Conservation (phyloP, 495 filamentous ascomycete species). For the Penicillium soppii region DNA sequence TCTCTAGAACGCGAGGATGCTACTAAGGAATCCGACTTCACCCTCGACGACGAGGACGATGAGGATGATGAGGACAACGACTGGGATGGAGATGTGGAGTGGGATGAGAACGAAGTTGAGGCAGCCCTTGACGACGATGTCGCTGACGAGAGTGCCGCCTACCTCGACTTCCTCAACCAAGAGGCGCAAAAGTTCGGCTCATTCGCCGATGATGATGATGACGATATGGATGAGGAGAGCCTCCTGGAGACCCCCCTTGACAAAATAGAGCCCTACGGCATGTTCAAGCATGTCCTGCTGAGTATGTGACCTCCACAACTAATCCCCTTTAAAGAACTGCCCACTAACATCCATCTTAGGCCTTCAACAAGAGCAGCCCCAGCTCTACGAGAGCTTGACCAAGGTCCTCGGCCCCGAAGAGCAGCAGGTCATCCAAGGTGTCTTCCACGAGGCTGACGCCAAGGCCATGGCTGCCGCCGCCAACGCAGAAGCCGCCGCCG, state of each 20-base stretch:
- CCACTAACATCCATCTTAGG: conserved; percentile 48
- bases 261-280: conserved; percentile 86
- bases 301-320: conserved; percentile 60
- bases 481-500: conserved; percentile 38
- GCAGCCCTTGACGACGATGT: conserved; percentile 60
- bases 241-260: conserved; percentile 92
- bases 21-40: conserved; percentile 83
- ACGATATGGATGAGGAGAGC: conserved; percentile 87
- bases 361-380: conserved; percentile 86
- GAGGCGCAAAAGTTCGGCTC: conserved; percentile 85
- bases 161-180: conserved; percentile 92
- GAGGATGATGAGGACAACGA: conserved; percentile 71
- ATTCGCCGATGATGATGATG: conserved; percentile 72
- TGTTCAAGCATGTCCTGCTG: conserved; percentile 78
- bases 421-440: conserved; percentile 74
- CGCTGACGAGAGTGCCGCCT: conserved; percentile 87
- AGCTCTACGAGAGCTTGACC: conserved; percentile 79
- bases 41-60: conserved; percentile 71
- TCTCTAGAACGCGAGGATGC: conserved; percentile 78
- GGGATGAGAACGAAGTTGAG: conserved; percentile 64
- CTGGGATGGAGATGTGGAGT: conserved; percentile 65
- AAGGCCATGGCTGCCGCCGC: conserved; percentile 46
- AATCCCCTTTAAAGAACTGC: not conserved
- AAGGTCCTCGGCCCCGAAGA: conserved; percentile 77
- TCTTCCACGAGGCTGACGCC: conserved; percentile 76